Conservation (phyloP, 164 flowering plant species). For the Akebia trifoliata region DNA sequence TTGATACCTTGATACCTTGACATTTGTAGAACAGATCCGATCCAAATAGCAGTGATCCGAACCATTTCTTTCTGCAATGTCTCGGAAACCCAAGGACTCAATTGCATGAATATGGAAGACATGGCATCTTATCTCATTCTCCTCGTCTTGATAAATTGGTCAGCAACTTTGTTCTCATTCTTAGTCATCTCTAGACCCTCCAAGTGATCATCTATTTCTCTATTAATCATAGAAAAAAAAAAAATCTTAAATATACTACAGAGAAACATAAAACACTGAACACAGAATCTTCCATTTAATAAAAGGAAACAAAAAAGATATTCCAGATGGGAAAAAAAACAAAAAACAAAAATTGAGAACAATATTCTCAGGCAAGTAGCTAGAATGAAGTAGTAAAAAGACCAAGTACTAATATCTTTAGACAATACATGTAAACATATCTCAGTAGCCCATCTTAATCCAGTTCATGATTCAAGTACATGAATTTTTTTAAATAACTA, state of each 20-base stretch:
- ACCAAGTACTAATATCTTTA: too few species aligned
- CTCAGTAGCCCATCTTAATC: too few species aligned
- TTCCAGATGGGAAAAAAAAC: too few species aligned
- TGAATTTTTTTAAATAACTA: too few species aligned
- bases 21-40: background rate
- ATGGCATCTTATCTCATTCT: background rate
- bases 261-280: background rate
- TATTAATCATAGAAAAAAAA: background rate
- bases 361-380: too few species aligned
- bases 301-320: too few species aligned
- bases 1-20: too few species aligned
- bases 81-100: background rate
- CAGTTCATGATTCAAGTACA: too few species aligned
- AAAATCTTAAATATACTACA: background rate
- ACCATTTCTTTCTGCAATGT: background rate
- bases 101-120: background rate
- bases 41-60: background rate
- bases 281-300: too few species aligned
- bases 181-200: background rate
- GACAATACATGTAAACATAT: too few species aligned
- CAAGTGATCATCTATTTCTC: slow-evolving; percentile 2
- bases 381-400: too few species aligned
- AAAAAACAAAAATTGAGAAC: too few species aligned
- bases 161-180: background rate
- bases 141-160: background rate